Base-by-base conservation (phyloP, 108 stramenopile species). In the Fragilaria crotonensis region DNA sequence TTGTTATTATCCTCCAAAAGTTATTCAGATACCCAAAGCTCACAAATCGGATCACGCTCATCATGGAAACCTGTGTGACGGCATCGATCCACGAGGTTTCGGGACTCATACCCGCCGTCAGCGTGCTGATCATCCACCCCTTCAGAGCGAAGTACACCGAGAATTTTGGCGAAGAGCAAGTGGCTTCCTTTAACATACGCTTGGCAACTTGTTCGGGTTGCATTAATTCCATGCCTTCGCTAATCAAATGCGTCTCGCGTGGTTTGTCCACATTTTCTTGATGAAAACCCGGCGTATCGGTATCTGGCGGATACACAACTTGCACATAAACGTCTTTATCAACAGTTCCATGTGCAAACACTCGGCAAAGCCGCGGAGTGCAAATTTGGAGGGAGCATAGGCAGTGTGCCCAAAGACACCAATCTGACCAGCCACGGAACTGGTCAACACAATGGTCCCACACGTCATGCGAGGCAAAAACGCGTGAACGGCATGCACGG, bases 221-320 rank as follows among this genome's bases (percentile, higher is more conserved):
- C 59, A 71, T 77, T 54, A 89, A 53, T 32, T 85, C 85, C 17
- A 52, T 69, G 48, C 71, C 63, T 59, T 87, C 85, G 50, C 71
- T 83, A 20, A 89, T 75, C 64, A 80, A 59, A 21, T 72, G 65
- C 23, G 87, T 90, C 52, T 84, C 88, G 32, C 63, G 62, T 29
- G 94, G 94, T 57, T 85, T 89, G 23, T 52, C 68, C 54, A 68
- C 55, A 51, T 84, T 78, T 73, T 95, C 94, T 33, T 68, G 75
- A 63, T 85, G 79, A 66, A 76, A 98, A 0, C 95, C 95, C 18
- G 97, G 97, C n/a, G 98, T 98, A 64, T 93, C 90, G 0, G 96
- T 98, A 74, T 98, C 96, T 20, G 94, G 93, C 22, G 98, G 98
- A 79, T 83, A 98, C 4, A 89, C 86, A 33, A 97, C 52, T 29